A percentile compares a stretch with the other conserved stretches of the same genome.
phyloP scores from a whole-genome alignment of 495 filamentous ascomycete species.

The Neurospora sp. region DNA sequence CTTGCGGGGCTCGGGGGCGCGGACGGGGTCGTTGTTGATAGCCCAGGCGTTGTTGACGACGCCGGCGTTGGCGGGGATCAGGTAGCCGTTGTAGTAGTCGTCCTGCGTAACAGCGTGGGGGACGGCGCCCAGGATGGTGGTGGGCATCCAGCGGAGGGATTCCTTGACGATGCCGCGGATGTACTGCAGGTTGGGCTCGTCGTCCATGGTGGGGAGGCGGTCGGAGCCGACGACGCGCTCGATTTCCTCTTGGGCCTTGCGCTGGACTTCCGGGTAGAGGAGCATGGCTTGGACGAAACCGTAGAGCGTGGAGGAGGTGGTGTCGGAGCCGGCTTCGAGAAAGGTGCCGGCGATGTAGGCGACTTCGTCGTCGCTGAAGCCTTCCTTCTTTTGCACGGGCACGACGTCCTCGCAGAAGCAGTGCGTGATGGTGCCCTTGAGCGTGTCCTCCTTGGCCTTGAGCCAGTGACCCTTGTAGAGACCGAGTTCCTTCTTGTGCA shows the following conservation, averaged over 20 bases:
- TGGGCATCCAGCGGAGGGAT: constrained; percentile 48
- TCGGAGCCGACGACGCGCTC: constrained; percentile 41
- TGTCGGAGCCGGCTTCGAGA: constrained; percentile 50
- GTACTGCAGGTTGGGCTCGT: constrained; percentile 43
- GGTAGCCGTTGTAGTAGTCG: constrained; percentile 39
- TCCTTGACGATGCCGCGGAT: constrained; percentile 43
- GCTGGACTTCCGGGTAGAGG: constrained; percentile 37
- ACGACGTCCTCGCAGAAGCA: constrained; percentile 33
- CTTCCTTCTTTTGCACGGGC: constrained; percentile 25
- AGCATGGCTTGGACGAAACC: constrained; percentile 51
- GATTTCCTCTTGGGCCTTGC: constrained; percentile 43
- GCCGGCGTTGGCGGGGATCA: constrained; percentile 39
- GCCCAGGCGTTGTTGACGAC: constrained; percentile 40
- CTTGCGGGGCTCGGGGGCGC: constrained; percentile 27
- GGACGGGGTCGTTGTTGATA: constrained; percentile 27
- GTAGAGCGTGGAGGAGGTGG: constrained; percentile 38
- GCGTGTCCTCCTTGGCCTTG: constrained; percentile 20
- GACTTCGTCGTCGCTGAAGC: constrained; percentile 30
- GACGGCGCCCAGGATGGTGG: constrained; percentile 42
- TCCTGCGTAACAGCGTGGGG: constrained; percentile 45
- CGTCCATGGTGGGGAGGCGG: constrained; percentile 41
- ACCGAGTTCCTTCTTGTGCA: constrained; percentile 20
- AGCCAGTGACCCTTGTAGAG: constrained; percentile 23
- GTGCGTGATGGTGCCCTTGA: constrained; percentile 22
- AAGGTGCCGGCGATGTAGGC: constrained; percentile 40